These are phyloP conservation scores for Chlorociboria aeruginascens DNA, from an alignment of 495 filamentous ascomycete genomes.

Conservation along the genomic window DNA sequence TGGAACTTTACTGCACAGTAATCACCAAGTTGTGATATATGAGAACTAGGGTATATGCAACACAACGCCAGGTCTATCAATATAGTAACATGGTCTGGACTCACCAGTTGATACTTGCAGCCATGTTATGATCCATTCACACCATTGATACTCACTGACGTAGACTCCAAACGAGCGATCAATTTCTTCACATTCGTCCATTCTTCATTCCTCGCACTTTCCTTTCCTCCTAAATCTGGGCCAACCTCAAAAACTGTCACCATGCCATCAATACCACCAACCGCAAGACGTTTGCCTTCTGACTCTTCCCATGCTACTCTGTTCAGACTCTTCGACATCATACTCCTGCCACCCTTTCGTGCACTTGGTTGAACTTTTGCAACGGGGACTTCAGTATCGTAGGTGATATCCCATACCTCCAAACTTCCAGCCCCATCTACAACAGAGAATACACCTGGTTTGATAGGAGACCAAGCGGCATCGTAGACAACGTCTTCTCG, in stretches of 20 bases:
- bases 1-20: too few relatives aligned
- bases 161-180: constrained; percentile 51
- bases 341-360: constrained; percentile 41
- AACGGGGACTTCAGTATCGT: constrained; percentile 84
- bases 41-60: constrained; percentile 14
- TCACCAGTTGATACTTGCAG: background rate
- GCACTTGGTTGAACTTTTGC: constrained; percentile 58
- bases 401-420: constrained; percentile 89
- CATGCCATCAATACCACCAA: constrained; percentile 80
- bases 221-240: constrained; percentile 65
- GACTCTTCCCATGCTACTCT: constrained; percentile 85
- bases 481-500: constrained; percentile 96
- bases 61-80: constrained; percentile 5
- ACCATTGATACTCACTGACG: constrained; percentile 3
- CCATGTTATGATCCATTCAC: constrained; percentile 10
- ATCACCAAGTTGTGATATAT: too few relatives aligned
- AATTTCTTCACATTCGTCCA: constrained; percentile 86
- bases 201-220: constrained; percentile 71
- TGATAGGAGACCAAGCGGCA: constrained; percentile 82
- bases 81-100: background rate
- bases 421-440: constrained; percentile 90
- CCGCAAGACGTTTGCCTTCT: constrained; percentile 76
- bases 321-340: constrained; percentile 72
- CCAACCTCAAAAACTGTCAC: constrained; percentile 93
- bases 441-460: constrained; percentile 83